These are phyloP conservation scores for Aureobasidium melanogenum DNA, from an alignment of 2,329 filamentous ascomycete species.

Conservation along the genomic window DNA sequence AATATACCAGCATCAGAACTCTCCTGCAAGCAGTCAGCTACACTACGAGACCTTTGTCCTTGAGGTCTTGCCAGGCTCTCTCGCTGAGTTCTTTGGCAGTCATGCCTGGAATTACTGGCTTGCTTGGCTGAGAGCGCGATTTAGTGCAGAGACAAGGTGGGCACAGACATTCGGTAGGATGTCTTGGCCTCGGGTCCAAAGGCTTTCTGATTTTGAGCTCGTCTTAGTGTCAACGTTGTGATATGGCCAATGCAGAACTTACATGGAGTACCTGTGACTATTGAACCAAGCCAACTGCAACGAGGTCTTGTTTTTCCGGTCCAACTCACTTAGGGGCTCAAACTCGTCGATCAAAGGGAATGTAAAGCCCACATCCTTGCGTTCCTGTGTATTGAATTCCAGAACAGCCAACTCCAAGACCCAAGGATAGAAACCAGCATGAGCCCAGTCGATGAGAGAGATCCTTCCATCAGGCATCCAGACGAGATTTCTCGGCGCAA, in stretches of 20 bases:
- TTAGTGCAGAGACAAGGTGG: neutral
- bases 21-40: neutral
- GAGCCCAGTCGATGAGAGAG: conserved; percentile 15
- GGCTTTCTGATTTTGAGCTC: neutral
- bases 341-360: neutral
- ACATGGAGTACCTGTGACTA: neutral
- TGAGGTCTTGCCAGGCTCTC: neutral
- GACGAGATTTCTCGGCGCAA: conserved; percentile 16
- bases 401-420: conserved; percentile 12
- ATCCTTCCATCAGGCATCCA: conserved; percentile 13
- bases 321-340: neutral
- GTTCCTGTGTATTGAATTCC: neutral
- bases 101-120: too few species aligned
- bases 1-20: neutral
- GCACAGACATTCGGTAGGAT: neutral
- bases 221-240: neutral
- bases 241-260: neutral
- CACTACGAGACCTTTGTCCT: neutral
- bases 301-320: neutral
- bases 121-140: too few species aligned
- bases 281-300: neutral
- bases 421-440: conserved; percentile 14
- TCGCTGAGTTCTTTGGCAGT: neutral
- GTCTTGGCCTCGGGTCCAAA: neutral
- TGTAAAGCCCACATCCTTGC: neutral